Percentiles rank a stretch among this genome's conserved stretches.
Evolutionary conservation across 2,329 filamentous ascomycete genomes (phyloP).

Genomic region (Calonectria ilicicola): DNA sequence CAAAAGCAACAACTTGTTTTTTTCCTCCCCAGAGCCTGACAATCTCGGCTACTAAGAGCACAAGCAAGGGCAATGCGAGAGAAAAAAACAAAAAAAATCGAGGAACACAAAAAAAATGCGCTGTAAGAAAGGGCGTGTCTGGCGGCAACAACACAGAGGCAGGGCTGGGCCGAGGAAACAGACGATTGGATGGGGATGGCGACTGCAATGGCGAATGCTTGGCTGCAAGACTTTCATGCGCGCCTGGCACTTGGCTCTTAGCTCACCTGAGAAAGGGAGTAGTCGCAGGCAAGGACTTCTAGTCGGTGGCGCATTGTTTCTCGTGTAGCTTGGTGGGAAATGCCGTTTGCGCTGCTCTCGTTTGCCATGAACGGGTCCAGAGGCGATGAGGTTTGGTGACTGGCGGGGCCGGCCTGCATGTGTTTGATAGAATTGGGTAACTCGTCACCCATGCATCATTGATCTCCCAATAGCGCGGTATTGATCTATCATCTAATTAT

Average conservation of each 20-base stretch:
- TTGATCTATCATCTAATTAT: neutral
- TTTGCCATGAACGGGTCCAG: neutral
- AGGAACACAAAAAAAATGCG: neutral
- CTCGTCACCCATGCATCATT: slow-evolving; percentile 10
- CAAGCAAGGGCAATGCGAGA: neutral
- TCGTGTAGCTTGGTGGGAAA: neutral
- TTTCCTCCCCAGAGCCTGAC: neutral
- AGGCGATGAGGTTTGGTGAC: neutral
- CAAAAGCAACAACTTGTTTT: slow-evolving; percentile 2
- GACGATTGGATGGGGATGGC: neutral
- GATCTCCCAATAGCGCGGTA: neutral
- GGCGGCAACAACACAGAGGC: neutral
- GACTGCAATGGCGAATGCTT: neutral
- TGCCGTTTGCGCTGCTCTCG: neutral
- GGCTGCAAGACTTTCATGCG: neutral
- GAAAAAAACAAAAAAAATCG: too few species aligned
- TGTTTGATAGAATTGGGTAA: neutral
- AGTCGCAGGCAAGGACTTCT: neutral
- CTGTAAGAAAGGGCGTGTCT: neutral
- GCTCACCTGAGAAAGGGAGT: neutral
- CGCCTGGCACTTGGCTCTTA: neutral
- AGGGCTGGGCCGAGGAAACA: neutral
- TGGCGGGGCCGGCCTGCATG: neutral
- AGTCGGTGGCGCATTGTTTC: neutral
- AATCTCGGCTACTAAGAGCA: neutral